These are phyloP conservation scores for Eucalyptus sp. DNA, from an alignment of 345 rosid species.

Conservation along the genomic window DNA sequence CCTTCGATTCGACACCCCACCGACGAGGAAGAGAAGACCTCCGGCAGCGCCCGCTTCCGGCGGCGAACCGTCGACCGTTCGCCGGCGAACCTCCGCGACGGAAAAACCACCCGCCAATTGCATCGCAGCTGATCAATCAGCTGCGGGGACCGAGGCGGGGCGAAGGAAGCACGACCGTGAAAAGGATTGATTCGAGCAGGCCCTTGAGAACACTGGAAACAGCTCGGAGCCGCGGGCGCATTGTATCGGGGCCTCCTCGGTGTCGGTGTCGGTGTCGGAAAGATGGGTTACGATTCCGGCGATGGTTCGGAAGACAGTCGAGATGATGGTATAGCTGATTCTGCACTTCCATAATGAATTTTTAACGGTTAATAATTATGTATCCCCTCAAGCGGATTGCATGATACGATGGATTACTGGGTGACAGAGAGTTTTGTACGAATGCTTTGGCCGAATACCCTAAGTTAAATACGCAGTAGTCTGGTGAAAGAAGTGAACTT, in stretches of 20 bases:
- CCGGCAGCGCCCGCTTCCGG: background rate
- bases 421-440: background rate
- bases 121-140: background rate
- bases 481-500: background rate
- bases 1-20: background rate
- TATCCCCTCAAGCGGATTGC: background rate
- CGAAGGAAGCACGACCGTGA: background rate
- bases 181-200: background rate
- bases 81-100: background rate
- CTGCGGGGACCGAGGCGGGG: background rate
- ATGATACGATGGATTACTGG: background rate
- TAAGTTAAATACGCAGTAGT: background rate
- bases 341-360: background rate
- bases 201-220: background rate
- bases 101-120: background rate
- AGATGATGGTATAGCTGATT: constrained; percentile 21
- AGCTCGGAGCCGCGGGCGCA: background rate
- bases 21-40: background rate
- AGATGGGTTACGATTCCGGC: constrained; percentile 23
- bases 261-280: background rate
- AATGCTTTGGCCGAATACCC: background rate
- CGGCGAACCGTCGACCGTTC: background rate
- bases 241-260: background rate
- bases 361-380: background rate
- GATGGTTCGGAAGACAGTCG: constrained; percentile 22